A percentile compares a stretch with the other conserved stretches of the same genome.
These are phyloP conservation scores for Psilocybe tampanensis DNA, from an alignment of 768 basidiomycete species.

Conservation along the genomic window DNA sequence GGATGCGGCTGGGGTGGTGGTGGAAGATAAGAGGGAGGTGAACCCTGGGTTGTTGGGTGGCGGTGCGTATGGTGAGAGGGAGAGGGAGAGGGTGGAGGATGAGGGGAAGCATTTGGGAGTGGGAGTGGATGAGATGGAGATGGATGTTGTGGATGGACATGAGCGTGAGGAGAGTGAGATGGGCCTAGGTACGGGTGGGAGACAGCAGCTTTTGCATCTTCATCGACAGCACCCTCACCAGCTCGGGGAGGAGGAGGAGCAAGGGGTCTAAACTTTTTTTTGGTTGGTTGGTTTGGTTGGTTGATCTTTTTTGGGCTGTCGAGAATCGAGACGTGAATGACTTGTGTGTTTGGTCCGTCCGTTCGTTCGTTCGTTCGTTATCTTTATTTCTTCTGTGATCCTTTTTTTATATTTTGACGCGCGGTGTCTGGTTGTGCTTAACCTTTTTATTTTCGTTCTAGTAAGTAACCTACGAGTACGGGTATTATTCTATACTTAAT, in stretches of 20 bases:
- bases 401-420: too few relatives aligned
- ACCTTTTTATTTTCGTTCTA: too few relatives aligned
- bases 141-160: too few relatives aligned
- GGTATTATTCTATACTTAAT: too few relatives aligned
- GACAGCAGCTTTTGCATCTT: not conserved
- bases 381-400: not conserved
- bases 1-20: conserved; percentile 56
- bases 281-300: too few relatives aligned
- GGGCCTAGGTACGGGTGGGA: not conserved
- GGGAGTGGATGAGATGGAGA: conserved; percentile 13
- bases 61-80: conserved; percentile 1
- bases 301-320: not conserved
- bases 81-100: not conserved
- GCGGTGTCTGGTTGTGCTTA: too few relatives aligned
- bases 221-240: not conserved
- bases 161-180: not conserved
- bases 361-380: not conserved
- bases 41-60: conserved; percentile 61
- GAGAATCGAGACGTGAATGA: not conserved
- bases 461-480: too few relatives aligned
- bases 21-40: conserved; percentile 71
- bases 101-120: conserved; percentile 1
- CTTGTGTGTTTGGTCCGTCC: not conserved
- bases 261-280: not conserved
- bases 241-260: not conserved